A percentile compares a stretch with the other conserved stretches of the same genome.
Evolutionary conservation across 495 filamentous ascomycete genomes (phyloP).

Genomic region (Opeltia flavorubescens): DNA sequence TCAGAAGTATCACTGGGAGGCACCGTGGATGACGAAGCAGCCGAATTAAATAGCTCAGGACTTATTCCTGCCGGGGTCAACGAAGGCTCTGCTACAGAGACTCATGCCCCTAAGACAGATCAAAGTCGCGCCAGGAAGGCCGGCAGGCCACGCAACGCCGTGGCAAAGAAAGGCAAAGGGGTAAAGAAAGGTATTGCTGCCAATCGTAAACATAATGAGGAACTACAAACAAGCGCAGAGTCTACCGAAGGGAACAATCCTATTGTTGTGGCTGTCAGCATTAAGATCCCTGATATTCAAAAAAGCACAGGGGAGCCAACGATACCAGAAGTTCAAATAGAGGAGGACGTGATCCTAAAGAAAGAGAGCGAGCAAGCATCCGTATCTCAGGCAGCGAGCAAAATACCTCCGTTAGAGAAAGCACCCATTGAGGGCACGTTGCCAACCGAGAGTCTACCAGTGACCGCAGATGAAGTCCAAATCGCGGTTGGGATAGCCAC

Average conservation of each 20-base stretch:
- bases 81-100: slow-evolving; percentile 24
- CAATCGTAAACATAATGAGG: background rate
- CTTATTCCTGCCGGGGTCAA: slow-evolving; percentile 6
- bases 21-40: background rate
- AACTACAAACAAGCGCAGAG: background rate
- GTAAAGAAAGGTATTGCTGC: slow-evolving; percentile 27
- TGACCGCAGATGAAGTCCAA: too few species aligned
- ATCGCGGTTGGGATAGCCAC: too few species aligned
- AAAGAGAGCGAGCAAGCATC: too few species aligned
- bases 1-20: background rate
- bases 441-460: too few species aligned
- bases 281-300: background rate
- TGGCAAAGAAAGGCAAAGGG: slow-evolving; percentile 30
- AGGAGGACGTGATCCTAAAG: too few species aligned
- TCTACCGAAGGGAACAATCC: background rate
- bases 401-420: too few species aligned
- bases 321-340: background rate
- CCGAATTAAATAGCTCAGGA: slow-evolving; percentile 9
- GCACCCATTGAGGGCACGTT: too few species aligned
- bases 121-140: slow-evolving; percentile 21
- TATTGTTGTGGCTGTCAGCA: background rate
- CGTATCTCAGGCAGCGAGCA: too few species aligned
- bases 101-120: slow-evolving; percentile 19
- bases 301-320: background rate
- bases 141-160: slow-evolving; percentile 27